Percentiles rank a stretch among this genome's conserved stretches.
Evolutionary conservation across 2,329 filamentous ascomycete genomes (phyloP).

Genomic region (Trichoderma arundinaceum): DNA sequence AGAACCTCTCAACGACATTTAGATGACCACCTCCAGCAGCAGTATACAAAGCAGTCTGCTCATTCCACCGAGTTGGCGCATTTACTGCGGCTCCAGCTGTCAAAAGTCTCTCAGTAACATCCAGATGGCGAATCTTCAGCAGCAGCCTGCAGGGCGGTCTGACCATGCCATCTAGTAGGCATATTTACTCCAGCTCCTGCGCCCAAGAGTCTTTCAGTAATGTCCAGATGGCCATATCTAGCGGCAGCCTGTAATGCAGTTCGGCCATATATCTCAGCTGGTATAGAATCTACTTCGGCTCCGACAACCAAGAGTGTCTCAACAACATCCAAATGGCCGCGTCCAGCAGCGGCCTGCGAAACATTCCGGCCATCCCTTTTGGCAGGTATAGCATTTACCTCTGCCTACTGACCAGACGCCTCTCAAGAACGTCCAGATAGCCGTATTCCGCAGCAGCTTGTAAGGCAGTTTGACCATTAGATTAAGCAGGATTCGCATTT

Average conservation of each 20-base stretch:
- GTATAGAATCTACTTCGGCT: not conserved
- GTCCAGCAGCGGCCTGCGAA: not conserved
- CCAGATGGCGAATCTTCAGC: not conserved
- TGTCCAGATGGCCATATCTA: not conserved
- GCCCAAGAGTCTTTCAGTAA: constrained; percentile 4
- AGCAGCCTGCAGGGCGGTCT: not conserved
- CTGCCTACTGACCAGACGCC: not conserved
- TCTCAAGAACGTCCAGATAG: not conserved
- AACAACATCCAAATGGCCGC: not conserved
- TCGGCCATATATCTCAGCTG: not conserved
- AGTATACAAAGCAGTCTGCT: constrained; percentile 12
- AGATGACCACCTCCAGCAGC: constrained; percentile 14
- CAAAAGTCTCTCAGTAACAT: constrained; percentile 9
- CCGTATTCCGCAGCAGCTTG: not conserved
- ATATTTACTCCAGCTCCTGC: constrained; percentile 10
- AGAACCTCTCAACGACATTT: not conserved
- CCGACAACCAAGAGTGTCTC: not conserved
- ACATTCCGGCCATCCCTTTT: not conserved
- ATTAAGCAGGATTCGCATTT: not conserved
- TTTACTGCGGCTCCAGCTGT: not conserved
- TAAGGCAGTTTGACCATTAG: not conserved
- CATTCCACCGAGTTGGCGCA: not conserved
- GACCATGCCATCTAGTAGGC: not conserved
- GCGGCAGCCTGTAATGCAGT: not conserved
- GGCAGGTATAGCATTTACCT: constrained; percentile 2